These are phyloP conservation scores for Marasmius oreades DNA, from an alignment of 1,284 basidiomycete species.

Conservation along the genomic window DNA sequence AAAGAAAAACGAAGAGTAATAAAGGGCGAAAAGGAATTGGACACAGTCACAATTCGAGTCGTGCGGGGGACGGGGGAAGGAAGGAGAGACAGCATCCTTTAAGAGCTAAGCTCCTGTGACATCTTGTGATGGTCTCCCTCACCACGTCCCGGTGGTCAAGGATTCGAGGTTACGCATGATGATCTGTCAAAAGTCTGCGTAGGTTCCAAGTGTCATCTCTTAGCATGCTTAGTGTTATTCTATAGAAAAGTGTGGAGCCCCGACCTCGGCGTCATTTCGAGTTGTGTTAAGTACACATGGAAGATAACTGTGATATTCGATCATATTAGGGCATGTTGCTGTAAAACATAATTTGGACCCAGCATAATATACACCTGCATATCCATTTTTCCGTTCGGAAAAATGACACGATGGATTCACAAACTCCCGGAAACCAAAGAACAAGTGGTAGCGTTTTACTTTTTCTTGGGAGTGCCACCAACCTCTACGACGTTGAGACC, in stretches of 20 bases:
- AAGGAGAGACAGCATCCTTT: neutral
- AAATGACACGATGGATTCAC: slow-evolving; percentile 4
- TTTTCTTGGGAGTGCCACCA: slow-evolving; percentile 64
- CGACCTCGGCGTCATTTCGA: no score
- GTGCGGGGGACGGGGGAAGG: neutral
- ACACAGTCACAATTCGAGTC: neutral
- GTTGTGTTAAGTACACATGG: neutral
- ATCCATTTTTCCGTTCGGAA: neutral
- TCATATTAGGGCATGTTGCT: slow-evolving; percentile 9
- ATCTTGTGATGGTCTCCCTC: neutral
- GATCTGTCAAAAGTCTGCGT: neutral
- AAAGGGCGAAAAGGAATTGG: slow-evolving; percentile 1
- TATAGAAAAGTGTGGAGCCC: no score
- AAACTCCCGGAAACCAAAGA: slow-evolving; percentile 2
- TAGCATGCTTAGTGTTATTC: no score
- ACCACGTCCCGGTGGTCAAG: no score
- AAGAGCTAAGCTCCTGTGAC: slow-evolving; percentile 3
- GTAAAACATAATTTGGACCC: slow-evolving; percentile 9
- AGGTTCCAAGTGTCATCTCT: neutral
- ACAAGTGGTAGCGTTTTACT: slow-evolving; percentile 35
- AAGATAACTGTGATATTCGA: slow-evolving; percentile 6
- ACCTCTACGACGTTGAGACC: slow-evolving; percentile 66
- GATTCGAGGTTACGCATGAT: no score
- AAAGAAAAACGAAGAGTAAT: slow-evolving; percentile 1
- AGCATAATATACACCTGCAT: slow-evolving; percentile 14